Evolutionary conservation across 345 rosid genomes (phyloP), one percentile per base, ranked within the genome.

Genomic region (Ceriops tagal): DNA sequence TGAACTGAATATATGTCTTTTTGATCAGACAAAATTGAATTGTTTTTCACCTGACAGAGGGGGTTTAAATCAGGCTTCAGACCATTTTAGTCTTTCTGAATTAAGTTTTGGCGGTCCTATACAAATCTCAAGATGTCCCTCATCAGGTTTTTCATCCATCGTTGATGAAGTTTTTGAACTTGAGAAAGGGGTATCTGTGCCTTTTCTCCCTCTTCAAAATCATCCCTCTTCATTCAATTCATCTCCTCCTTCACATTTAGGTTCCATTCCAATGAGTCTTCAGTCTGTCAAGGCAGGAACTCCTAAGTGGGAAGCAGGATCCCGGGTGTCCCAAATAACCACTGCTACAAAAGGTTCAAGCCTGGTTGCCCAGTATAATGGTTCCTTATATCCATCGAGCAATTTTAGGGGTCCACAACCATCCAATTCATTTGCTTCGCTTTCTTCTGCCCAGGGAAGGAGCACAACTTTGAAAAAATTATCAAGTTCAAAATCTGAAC

Each of bases 81-180:
- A 87, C 52, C 79, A 81, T 67, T 83, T 76, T 69, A 75, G 85
- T 76, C 83, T 78, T 77, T 80, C 91, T 79, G 89, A 81, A 65
- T 67, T 87, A 43, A 66, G 76, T 81, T 77, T 83, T 5, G 92
- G 86, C 27, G 77, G 86, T 77, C 78, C 86, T 66, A 56, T 78
- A 72, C 90, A 83, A 68, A 69, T 77, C 70, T 71, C 78, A 68
- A 87, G 92, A 63, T 73, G 73, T 71, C 79, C 86, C 20, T 69
- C 83, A 11, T 81, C 90, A 58, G 84, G 88, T 81, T 96, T 92
- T 77, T 82, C 98, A 58, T 89, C 89, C 64, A 75, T 89, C 60
- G 95, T 96, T 52, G 99, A 92, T 85, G 97, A 90, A 76, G 90
- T 96, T 65, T 96, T 96, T 84, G 92, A 90, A 82, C 85, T 85